Conservation (phyloP, 2,329 filamentous ascomycete genomes). For the Fusarium sp. region DNA sequence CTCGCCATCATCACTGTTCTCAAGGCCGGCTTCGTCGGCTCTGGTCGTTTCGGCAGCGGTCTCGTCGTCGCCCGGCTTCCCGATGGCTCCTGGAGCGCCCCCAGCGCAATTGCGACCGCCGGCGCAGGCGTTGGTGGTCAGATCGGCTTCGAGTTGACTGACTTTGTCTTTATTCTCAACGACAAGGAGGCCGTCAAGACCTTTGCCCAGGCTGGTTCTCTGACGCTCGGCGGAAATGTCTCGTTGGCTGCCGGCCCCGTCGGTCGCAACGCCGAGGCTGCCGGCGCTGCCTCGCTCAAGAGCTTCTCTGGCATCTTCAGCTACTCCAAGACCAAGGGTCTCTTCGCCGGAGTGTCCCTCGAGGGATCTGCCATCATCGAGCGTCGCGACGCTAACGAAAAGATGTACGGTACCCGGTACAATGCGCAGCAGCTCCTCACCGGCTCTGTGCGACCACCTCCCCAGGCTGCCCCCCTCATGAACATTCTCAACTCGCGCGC, state of each 20-base stretch:
- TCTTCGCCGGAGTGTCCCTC: constrained; percentile 95
- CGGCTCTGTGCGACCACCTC: constrained; percentile 83
- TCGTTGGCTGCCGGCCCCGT: constrained; percentile 95
- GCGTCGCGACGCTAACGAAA: constrained; percentile 96
- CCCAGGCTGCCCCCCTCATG: constrained; percentile 88
- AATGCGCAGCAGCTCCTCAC: constrained; percentile 87
- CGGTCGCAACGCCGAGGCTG: constrained; percentile 95
- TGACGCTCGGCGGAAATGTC: constrained; percentile 96
- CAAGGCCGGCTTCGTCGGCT: constrained; percentile 89
- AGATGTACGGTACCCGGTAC: constrained; percentile 88
- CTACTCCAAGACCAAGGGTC: constrained; percentile 97
- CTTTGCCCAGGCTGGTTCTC: constrained; percentile 91
- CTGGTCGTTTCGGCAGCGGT: constrained; percentile 85
- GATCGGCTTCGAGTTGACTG: constrained; percentile 89
- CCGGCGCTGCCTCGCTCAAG: constrained; percentile 91
- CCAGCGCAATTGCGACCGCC: constrained; percentile 84
- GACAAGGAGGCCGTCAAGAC: constrained; percentile 90
- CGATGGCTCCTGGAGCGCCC: constrained; percentile 86
- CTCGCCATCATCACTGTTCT: constrained; percentile 89
- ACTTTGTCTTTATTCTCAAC: constrained; percentile 99
- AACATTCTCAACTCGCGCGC: constrained; percentile 86
- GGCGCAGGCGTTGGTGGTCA: constrained; percentile 89
- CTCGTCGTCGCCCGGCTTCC: constrained; percentile 85
- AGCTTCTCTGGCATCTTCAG: constrained; percentile 94
- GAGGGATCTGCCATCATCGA: constrained; percentile 96